A percentile compares a stretch with the other conserved stretches of the same genome.
Conservation (phyloP, 1,284 basidiomycete genomes). For the Apiotrichum sp. region DNA sequence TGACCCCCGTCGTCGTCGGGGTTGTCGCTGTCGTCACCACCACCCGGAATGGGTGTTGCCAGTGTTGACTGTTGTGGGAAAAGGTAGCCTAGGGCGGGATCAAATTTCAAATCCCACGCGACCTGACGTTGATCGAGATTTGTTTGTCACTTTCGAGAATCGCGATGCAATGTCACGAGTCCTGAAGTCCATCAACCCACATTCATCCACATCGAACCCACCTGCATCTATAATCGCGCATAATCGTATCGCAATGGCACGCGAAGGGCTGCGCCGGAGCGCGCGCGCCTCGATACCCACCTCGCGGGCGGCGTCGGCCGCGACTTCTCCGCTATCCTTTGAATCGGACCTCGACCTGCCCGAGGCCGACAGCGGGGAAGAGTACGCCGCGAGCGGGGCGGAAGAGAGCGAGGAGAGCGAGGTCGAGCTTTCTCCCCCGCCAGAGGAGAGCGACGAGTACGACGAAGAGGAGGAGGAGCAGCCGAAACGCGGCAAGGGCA, state of each 20-base stretch:
- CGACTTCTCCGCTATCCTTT: neutral
- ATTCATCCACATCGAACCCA: no score
- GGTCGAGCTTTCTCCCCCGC: neutral
- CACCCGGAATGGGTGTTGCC: no score
- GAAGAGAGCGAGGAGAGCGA: conserved; percentile 5
- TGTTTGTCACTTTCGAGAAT: no score
- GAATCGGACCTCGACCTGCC: conserved; percentile 3
- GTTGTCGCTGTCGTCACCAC: no score
- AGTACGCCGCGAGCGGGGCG: neutral
- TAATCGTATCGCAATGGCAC: neutral
- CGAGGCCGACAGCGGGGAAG: neutral
- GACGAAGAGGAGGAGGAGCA: neutral
- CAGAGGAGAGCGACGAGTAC: conserved; percentile 1
- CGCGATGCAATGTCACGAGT: no score
- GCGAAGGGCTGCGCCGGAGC: conserved; percentile 18
- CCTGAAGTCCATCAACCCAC: no score
- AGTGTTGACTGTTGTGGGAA: no score
- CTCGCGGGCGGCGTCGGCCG: conserved; percentile 18
- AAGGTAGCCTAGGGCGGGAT: no score
- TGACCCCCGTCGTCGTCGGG: no score
- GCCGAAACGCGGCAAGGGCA: neutral
- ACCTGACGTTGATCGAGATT: no score
- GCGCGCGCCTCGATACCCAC: conserved; percentile 14
- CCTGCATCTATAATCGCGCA: neutral
- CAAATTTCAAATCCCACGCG: no score